These are phyloP conservation scores for Mytilinidion resinicola DNA, from an alignment of 495 filamentous ascomycete species.

Conservation along the genomic window DNA sequence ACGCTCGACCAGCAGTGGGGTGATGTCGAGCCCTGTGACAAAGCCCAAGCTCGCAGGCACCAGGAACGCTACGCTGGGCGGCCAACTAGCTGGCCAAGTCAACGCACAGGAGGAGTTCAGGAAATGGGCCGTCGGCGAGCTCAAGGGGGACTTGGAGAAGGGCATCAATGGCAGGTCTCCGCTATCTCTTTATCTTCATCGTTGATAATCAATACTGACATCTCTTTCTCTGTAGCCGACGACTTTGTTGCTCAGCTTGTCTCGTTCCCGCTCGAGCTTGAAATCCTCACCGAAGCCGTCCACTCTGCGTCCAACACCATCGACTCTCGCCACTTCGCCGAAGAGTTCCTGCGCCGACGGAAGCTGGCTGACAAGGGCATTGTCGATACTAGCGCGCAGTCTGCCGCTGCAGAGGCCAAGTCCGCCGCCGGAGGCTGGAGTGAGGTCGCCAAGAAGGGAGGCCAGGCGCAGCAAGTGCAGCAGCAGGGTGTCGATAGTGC, in stretches of 20 bases:
- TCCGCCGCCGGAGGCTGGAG: constrained; percentile 64
- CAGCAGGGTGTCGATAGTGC: constrained; percentile 42
- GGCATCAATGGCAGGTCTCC: constrained; percentile 51
- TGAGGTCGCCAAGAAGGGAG: constrained; percentile 92
- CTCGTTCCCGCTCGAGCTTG: constrained; percentile 64
- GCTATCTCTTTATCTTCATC: not conserved
- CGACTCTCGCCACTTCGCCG: constrained; percentile 85
- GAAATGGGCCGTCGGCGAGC: constrained; percentile 77
- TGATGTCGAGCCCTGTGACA: constrained; percentile 37
- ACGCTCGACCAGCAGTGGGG: constrained; percentile 37
- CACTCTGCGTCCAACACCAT: constrained; percentile 79
- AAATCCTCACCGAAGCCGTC: constrained; percentile 81
- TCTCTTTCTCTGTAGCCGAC: constrained; percentile 48
- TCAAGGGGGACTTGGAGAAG: constrained; percentile 56
- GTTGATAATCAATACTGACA: no score
- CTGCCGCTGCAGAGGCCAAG: constrained; percentile 41
- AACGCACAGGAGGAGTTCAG: constrained; percentile 79
- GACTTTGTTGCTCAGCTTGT: constrained; percentile 70
- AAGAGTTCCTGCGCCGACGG: constrained; percentile 87
- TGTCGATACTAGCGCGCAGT: constrained; percentile 44
- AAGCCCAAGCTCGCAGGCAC: constrained; percentile 40
- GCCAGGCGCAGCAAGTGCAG: constrained; percentile 42
- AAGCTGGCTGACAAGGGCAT: constrained; percentile 88
- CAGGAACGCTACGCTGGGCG: constrained; percentile 37
- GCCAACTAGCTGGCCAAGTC: constrained; percentile 42